These are phyloP conservation scores for Wickerhamiella galacta DNA, from an alignment of 805 yeast genomes.

Conservation along the genomic window DNA sequence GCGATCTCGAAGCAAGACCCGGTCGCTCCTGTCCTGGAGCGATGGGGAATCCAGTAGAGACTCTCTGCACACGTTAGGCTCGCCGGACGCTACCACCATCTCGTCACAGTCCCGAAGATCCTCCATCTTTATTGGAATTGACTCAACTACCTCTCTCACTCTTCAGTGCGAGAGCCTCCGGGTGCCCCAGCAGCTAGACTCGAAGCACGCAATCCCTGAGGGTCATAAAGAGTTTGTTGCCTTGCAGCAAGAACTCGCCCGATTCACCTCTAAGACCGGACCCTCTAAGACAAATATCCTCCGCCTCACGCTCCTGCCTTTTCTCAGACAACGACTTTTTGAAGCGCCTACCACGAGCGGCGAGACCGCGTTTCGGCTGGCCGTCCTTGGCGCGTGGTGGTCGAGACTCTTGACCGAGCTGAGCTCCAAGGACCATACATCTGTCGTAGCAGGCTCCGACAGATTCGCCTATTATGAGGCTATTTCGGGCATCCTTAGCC, in stretches of 20 bases:
- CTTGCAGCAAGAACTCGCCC: conserved; percentile 9
- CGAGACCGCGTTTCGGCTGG: conserved; percentile 13
- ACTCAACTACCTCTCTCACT: not conserved
- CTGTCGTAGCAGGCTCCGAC: conserved; percentile 20
- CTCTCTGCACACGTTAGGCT: conserved; percentile 1
- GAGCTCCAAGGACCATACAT: conserved; percentile 13
- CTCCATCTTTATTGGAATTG: not conserved
- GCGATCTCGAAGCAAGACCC: not conserved
- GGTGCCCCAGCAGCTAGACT: not conserved
- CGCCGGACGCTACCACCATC: conserved; percentile 9
- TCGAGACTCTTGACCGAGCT: conserved; percentile 19
- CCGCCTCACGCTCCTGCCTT: conserved; percentile 28
- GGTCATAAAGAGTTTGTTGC: conserved; percentile 8
- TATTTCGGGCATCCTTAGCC: conserved; percentile 22
- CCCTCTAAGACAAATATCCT: conserved; percentile 21
- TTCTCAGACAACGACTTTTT: conserved; percentile 19
- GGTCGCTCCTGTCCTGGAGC: conserved; percentile 1
- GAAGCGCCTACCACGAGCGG: conserved; percentile 13
- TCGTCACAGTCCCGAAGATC: conserved; percentile 4
- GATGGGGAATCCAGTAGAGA: conserved; percentile 4
- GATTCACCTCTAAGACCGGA: conserved; percentile 8
- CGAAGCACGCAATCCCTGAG: not conserved
- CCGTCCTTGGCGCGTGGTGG: conserved; percentile 26
- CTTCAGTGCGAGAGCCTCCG: too few species aligned
- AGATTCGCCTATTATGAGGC: conserved; percentile 26